These are phyloP conservation scores for Parathielavia hyrcaniae DNA, from an alignment of 495 filamentous ascomycete species.

Conservation along the genomic window DNA sequence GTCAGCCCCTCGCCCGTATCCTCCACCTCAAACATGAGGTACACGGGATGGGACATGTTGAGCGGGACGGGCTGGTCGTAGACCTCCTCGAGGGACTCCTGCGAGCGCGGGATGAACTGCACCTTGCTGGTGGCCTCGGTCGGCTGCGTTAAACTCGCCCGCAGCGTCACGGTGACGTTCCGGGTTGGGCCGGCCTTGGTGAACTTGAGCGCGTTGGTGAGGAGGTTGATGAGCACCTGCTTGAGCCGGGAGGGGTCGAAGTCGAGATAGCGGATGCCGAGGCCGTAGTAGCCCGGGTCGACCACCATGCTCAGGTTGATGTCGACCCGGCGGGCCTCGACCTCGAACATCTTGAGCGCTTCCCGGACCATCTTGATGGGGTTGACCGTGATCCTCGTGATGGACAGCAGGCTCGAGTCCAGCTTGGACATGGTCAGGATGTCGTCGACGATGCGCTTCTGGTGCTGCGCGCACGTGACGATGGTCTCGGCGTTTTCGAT, in stretches of 20 bases:
- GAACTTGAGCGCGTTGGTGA: constrained; percentile 72
- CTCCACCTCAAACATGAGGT: constrained; percentile 61
- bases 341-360: constrained; percentile 65
- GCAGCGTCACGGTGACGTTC: constrained; percentile 34
- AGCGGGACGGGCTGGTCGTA: constrained; percentile 9
- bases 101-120: constrained; percentile 32
- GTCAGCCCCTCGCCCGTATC: constrained; percentile 70
- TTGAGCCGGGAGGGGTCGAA: constrained; percentile 65
- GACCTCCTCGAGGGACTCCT: constrained; percentile 20
- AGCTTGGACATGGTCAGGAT: constrained; percentile 74
- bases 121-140: constrained; percentile 32
- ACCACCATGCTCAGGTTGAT: constrained; percentile 59
- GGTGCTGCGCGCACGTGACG: constrained; percentile 65
- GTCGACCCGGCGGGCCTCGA: constrained; percentile 58
- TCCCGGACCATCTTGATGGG: constrained; percentile 56
- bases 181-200: constrained; percentile 47
- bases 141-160: constrained; percentile 28
- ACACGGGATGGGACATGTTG: constrained; percentile 39
- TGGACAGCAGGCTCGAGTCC: constrained; percentile 62
- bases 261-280: constrained; percentile 57
- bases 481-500: constrained; percentile 73
- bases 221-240: constrained; percentile 66
- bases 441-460: constrained; percentile 75
- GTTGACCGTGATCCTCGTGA: constrained; percentile 61
- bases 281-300: constrained; percentile 49